Conservation (phyloP, 2,329 filamentous ascomycete genomes). For the Talaromyces sp. region DNA sequence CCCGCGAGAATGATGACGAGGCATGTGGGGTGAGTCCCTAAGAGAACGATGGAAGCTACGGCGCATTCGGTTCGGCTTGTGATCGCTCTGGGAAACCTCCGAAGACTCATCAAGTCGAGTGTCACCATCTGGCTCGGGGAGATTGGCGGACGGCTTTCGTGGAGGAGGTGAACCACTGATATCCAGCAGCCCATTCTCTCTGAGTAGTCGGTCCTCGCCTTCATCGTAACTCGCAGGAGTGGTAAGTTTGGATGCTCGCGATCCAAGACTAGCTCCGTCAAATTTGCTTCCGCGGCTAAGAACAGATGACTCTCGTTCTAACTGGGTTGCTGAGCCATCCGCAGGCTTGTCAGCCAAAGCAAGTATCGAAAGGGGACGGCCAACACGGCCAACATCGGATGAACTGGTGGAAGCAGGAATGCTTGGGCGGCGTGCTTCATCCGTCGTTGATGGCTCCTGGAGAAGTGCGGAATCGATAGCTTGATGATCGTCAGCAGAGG, state of each 20-base stretch:
- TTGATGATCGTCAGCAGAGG: slow-evolving; percentile 18
- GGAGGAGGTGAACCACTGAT: slow-evolving; percentile 48
- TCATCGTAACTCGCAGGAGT: slow-evolving; percentile 58
- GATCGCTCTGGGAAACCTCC: slow-evolving; percentile 49
- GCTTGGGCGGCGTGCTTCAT: slow-evolving; percentile 36
- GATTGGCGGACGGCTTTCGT: slow-evolving; percentile 42
- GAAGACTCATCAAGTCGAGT: slow-evolving; percentile 42
- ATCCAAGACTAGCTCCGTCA: slow-evolving; percentile 38
- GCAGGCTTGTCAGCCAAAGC: slow-evolving; percentile 14
- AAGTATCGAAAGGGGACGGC: slow-evolving; percentile 33
- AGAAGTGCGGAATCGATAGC: slow-evolving; percentile 19
- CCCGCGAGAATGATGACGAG: slow-evolving; percentile 66
- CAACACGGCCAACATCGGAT: slow-evolving; percentile 30
- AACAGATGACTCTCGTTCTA: slow-evolving; percentile 43
- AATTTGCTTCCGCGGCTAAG: slow-evolving; percentile 41
- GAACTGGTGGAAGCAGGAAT: slow-evolving; percentile 36
- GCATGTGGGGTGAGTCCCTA: slow-evolving; percentile 71
- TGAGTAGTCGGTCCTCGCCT: slow-evolving; percentile 67
- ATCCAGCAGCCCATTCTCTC: slow-evolving; percentile 67
- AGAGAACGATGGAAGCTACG: slow-evolving; percentile 88
- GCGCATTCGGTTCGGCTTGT: slow-evolving; percentile 66
- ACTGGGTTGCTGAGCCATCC: slow-evolving; percentile 30
- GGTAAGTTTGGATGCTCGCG: slow-evolving; percentile 39
- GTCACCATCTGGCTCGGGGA: slow-evolving; percentile 48
- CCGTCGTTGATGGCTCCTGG: slow-evolving; percentile 21